phyloP scores from a whole-genome alignment of 306 rosid species.

The Alnus glutinosa region DNA sequence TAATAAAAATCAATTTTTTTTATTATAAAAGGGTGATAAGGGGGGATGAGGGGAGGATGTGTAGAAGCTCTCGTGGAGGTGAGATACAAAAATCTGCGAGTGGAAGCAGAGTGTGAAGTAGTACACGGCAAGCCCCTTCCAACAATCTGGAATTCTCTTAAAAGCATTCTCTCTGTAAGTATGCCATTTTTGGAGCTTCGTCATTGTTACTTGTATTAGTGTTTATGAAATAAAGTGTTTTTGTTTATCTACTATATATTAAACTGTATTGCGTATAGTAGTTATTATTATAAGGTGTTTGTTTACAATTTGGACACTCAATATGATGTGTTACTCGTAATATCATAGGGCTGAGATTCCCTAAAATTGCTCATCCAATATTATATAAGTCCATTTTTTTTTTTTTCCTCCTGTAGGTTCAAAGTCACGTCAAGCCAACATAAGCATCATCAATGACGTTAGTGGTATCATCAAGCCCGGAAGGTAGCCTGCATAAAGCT shows the following conservation, averaged over 20 bases:
- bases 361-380: too few species aligned
- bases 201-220: too few species aligned
- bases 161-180: constrained; percentile 37
- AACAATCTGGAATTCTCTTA: constrained; percentile 49
- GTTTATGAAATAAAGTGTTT: neutral
- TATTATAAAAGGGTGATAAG: too few species aligned
- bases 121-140: constrained; percentile 56
- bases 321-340: too few species aligned
- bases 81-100: constrained; percentile 38
- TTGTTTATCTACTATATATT: neutral
- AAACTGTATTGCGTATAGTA: too few species aligned
- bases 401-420: neutral
- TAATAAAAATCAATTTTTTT: too few species aligned
- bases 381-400: neutral
- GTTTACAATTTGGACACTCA: too few species aligned
- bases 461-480: constrained; percentile 49
- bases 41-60: too few species aligned
- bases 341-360: too few species aligned
- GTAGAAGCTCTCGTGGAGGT: too few species aligned
- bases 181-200: neutral
- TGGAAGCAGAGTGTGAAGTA: constrained; percentile 47
- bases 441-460: constrained; percentile 34
- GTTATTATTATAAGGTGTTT: too few species aligned
- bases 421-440: constrained; percentile 28
- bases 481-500: constrained; percentile 30